These are phyloP conservation scores for Monosporascus sp. DNA, from an alignment of 2,329 filamentous ascomycete genomes.

Conservation along the genomic window DNA sequence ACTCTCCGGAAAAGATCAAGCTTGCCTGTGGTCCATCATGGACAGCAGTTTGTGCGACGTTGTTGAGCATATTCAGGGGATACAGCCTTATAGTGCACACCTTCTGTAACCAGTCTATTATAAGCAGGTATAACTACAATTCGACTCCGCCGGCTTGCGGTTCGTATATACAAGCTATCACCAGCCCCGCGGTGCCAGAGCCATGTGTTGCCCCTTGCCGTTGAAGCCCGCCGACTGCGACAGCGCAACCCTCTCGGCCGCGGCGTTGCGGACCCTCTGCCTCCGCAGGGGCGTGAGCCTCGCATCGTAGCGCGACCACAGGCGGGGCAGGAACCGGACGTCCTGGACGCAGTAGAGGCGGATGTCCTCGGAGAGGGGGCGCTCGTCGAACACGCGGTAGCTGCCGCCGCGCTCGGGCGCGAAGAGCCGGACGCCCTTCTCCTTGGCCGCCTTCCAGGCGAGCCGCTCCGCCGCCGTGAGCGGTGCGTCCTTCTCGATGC, in stretches of 20 bases:
- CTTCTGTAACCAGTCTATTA: no score
- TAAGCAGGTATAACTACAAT: no score
- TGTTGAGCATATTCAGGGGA: no score
- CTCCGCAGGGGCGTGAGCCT: slow-evolving; percentile 13
- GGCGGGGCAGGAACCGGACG: slow-evolving; percentile 33
- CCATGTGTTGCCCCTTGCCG: slow-evolving; percentile 24
- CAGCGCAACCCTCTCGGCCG: slow-evolving; percentile 19
- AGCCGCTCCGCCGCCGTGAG: slow-evolving; percentile 7
- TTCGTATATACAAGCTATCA: neutral
- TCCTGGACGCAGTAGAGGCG: slow-evolving; percentile 41
- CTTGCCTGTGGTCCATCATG: no score
- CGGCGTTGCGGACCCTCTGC: slow-evolving; percentile 19
- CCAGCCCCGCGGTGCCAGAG: slow-evolving; percentile 19
- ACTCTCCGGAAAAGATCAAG: no score
- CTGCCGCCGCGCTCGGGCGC: slow-evolving; percentile 34
- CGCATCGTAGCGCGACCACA: slow-evolving; percentile 24
- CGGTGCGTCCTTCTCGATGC: slow-evolving; percentile 24
- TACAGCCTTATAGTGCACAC: no score
- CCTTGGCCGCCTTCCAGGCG: slow-evolving; percentile 30
- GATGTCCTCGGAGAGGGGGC: slow-evolving; percentile 36
- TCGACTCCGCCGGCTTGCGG: no score
- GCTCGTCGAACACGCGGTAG: slow-evolving; percentile 40
- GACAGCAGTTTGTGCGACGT: no score
- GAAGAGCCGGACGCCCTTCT: slow-evolving; percentile 32
- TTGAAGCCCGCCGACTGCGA: slow-evolving; percentile 24